Evolutionary conservation across 2,329 filamentous ascomycete genomes (phyloP).

Genomic region (Myriangium duriaei): DNA sequence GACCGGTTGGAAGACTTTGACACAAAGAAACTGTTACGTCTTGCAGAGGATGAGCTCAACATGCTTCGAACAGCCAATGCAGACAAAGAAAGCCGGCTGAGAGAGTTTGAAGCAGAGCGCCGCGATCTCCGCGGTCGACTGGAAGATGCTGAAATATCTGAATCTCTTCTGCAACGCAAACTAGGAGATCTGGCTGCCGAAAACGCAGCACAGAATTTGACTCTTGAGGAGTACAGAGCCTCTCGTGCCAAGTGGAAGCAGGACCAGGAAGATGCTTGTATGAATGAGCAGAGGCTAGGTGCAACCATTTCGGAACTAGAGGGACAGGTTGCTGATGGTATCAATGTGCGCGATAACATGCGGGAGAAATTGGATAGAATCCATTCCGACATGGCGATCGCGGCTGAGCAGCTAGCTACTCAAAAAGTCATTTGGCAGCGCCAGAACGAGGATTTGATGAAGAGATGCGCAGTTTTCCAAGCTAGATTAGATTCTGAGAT

Average conservation of each 20-base stretch:
- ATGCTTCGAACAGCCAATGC: constrained; percentile 30
- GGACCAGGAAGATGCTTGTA: constrained; percentile 44
- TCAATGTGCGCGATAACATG: constrained; percentile 72
- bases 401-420: constrained; percentile 65
- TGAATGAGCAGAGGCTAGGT: constrained; percentile 60
- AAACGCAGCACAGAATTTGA: constrained; percentile 48
- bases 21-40: constrained; percentile 30
- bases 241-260: constrained; percentile 47
- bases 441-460: constrained; percentile 46
- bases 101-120: constrained; percentile 31
- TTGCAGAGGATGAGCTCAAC: constrained; percentile 38
- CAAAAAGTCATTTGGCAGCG: constrained; percentile 71
- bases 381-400: constrained; percentile 73
- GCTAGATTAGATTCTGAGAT: constrained; percentile 37
- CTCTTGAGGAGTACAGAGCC: constrained; percentile 51
- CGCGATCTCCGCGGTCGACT: constrained; percentile 28
- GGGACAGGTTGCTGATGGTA: constrained; percentile 72
- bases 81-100: constrained; percentile 31
- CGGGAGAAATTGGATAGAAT: constrained; percentile 72
- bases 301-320: constrained; percentile 61
- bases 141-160: constrained; percentile 22
- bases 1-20: constrained; percentile 22
- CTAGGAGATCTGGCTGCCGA: constrained; percentile 38
- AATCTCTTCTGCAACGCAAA: constrained; percentile 15
- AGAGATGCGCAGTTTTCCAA: constrained; percentile 42